Percentiles rank a stretch among this genome's conserved stretches.
These are phyloP conservation scores for Ustilago tritici DNA, from an alignment of 1,284 basidiomycete genomes.

Conservation along the genomic window DNA sequence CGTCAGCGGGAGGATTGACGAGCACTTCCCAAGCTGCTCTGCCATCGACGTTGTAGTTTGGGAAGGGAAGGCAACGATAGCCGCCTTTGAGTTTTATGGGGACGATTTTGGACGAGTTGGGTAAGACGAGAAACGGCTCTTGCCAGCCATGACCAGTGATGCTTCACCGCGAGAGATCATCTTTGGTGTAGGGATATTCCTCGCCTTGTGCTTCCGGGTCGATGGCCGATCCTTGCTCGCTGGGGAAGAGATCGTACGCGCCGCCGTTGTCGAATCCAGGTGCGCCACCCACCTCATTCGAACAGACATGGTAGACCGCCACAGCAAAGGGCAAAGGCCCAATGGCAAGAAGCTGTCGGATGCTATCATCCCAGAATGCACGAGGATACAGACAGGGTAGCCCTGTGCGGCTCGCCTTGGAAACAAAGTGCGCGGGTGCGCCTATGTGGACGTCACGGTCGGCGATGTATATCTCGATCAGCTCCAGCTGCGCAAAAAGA, in stretches of 20 bases:
- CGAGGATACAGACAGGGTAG: conserved; percentile 46
- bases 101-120: conserved; percentile 24
- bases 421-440: conserved; percentile 34
- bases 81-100: conserved; percentile 39
- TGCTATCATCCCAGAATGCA: conserved; percentile 32
- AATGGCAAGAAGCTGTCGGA: conserved; percentile 7
- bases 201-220: conserved; percentile 10
- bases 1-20: conserved; percentile 24
- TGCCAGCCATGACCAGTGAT: conserved; percentile 49
- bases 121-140: conserved; percentile 35
- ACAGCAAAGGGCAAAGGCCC: conserved; percentile 40
- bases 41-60: conserved; percentile 12
- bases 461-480: conserved; percentile 32
- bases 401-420: conserved; percentile 37
- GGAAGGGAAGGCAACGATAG: conserved; percentile 37
- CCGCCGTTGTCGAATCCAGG: conserved; percentile 45
- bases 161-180: conserved; percentile 23
- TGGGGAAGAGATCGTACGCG: conserved; percentile 28
- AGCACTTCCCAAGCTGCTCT: conserved; percentile 42
- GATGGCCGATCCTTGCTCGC: conserved; percentile 1
- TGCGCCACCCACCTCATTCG: conserved; percentile 32
- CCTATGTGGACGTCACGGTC: conserved; percentile 34
- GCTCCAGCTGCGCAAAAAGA: conserved; percentile 27
- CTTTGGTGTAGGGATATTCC: conserved; percentile 31
- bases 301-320: conserved; percentile 39